Base-by-base conservation (phyloP, 2,329 filamentous ascomycete genomes). In the Aspergillus calidoustus region DNA sequence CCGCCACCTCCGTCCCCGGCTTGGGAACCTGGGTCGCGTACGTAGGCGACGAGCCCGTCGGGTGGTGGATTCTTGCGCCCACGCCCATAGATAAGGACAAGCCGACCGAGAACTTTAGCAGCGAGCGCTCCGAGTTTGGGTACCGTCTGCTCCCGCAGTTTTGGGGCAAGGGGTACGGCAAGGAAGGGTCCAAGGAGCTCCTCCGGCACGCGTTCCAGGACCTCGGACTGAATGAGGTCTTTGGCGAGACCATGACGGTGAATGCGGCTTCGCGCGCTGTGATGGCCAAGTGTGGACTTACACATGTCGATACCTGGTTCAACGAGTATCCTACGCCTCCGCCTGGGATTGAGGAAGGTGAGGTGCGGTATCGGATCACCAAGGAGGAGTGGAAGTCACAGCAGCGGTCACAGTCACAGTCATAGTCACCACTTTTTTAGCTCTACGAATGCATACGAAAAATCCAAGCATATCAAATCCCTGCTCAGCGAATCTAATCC, bases 191-290 rank as follows among this genome's bases (percentile, higher is more conserved):
- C 1, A 53, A 46, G 17, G 62, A 62, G 56, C 7, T 64, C 9
- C 13, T 64, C 13, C 41, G 57, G 17, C 57, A 64, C 46, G 60
- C 56, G 1, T 64, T 64, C 47, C 41, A 51, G 30, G 62, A 62
- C 22, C 57, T 64, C 19, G 62, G 62, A 11, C 49, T 64, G 13
- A n/a, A 19, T 3, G 62, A 64, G 49, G 62, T 62, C 8, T 54
- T 60, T 60, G 62, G 62, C 22, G 62, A 64, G 56, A 64, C 62
- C 8, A 64, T 64, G 62, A 59, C 62, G 22, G 60, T 64, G 7
- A 64, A 64, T 30, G 30, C n/a, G 30, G 56, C 56, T 3, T 62
- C 59, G 11, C 41, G 60, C 13, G 53, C 52, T 22, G 51, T 56
- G 8, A 64, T 64, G 60, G 52, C 52, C 2, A 54, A 46, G 23